A percentile compares a stretch with the other conserved stretches of the same genome.
phyloP scores from a whole-genome alignment of 805 yeast species.

The Lipomyces kockii region DNA sequence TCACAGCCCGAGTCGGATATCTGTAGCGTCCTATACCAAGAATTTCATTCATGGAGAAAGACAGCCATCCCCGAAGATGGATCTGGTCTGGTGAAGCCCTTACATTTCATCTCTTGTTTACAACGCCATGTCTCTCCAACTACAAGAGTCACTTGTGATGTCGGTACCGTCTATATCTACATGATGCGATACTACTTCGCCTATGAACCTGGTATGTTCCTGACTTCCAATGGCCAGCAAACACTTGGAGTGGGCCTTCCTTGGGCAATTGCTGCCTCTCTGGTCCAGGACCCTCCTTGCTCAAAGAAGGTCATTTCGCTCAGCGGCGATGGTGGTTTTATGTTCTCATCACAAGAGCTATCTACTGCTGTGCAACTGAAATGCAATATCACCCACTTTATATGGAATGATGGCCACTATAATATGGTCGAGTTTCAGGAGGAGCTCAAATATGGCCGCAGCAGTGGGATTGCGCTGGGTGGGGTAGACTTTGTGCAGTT shows the following conservation, averaged over 20 bases:
- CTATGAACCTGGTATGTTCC: neutral
- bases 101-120: neutral
- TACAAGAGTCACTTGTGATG: neutral
- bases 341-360: neutral
- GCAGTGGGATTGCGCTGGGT: neutral
- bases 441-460: neutral
- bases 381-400: constrained; percentile 1
- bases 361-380: neutral
- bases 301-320: neutral
- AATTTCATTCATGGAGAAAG: neutral
- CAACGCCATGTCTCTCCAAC: neutral
- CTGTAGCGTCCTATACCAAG: neutral
- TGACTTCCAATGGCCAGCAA: neutral
- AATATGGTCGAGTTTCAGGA: neutral
- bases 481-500: neutral
- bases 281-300: neutral
- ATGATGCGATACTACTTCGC: constrained; percentile 1
- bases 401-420: neutral
- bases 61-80: neutral
- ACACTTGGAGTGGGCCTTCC: neutral
- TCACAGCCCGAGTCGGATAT: neutral
- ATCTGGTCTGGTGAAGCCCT: neutral
- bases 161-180: neutral
- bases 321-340: neutral
- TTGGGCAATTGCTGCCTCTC: neutral